Evolutionary conservation across 2,329 filamentous ascomycete species (phyloP).

Genomic region (Ascochyta koolunga): DNA sequence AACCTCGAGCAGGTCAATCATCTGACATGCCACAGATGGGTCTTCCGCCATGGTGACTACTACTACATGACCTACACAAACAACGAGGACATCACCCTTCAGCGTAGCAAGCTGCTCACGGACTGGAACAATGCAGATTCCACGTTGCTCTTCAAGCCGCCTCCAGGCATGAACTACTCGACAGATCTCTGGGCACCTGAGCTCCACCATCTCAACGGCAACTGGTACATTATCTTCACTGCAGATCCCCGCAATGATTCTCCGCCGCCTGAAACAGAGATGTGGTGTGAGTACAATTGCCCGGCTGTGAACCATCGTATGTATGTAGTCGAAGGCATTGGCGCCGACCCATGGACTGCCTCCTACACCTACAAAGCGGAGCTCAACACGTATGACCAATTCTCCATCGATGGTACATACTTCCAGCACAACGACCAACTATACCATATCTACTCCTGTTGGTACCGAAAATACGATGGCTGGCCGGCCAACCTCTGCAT

Average conservation of each 20-base stretch:
- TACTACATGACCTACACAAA: conserved; percentile 57
- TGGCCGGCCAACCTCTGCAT: conserved; percentile 62
- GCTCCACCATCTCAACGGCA: conserved; percentile 54
- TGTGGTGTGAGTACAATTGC: conserved; percentile 56
- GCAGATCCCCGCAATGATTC: conserved; percentile 56
- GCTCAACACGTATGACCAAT: conserved; percentile 59
- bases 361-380: conserved; percentile 54
- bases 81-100: conserved; percentile 51
- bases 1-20: neutral
- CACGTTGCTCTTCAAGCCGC: conserved; percentile 52
- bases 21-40: conserved; percentile 43
- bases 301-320: conserved; percentile 60
- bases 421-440: conserved; percentile 50
- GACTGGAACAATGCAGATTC: conserved; percentile 54
- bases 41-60: conserved; percentile 49
- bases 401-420: conserved; percentile 61
- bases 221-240: conserved; percentile 61
- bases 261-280: conserved; percentile 55
- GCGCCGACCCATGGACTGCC: conserved; percentile 54
- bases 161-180: conserved; percentile 51
- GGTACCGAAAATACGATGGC: conserved; percentile 52
- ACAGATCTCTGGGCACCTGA: conserved; percentile 60
- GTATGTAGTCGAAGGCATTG: conserved; percentile 55
- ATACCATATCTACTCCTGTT: conserved; percentile 51
- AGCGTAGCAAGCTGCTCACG: conserved; percentile 50